A percentile compares a stretch with the other conserved stretches of the same genome.
These are phyloP conservation scores for Neofusicoccum umdonicola DNA, from an alignment of 2,329 filamentous ascomycete species.

Conservation along the genomic window DNA sequence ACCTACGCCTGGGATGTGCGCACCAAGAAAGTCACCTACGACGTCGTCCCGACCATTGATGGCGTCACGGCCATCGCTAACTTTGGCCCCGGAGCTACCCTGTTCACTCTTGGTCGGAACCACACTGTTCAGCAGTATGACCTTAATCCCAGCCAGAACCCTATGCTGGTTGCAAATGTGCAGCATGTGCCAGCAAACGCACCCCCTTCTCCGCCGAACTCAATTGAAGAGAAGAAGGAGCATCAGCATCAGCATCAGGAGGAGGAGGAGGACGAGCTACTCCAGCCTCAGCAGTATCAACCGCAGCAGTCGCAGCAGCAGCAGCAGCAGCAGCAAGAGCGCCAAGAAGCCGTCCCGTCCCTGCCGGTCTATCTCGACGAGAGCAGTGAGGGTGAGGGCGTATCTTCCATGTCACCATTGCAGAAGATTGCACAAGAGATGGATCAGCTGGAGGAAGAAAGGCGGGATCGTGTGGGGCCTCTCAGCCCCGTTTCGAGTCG, in stretches of 20 bases:
- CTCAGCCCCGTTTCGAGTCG: constrained; percentile 67
- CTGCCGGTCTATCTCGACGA: constrained; percentile 49
- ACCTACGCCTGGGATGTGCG: constrained; percentile 76
- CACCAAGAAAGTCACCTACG: constrained; percentile 94
- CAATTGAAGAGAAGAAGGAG: constrained; percentile 67
- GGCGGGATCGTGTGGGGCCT: constrained; percentile 62
- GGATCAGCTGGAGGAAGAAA: constrained; percentile 60
- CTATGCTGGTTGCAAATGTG: constrained; percentile 78
- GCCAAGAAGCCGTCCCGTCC: constrained; percentile 29
- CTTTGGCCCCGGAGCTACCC: constrained; percentile 83
- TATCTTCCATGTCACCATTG: constrained; percentile 60
- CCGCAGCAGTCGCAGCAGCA: constrained; percentile 27
- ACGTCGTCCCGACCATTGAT: constrained; percentile 80
- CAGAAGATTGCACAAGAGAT: constrained; percentile 73
- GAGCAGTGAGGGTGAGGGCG: constrained; percentile 64
- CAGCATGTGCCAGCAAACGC: constrained; percentile 79
- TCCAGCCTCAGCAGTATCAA: constrained; percentile 43
- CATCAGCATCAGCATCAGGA: constrained; percentile 29
- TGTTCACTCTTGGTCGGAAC: constrained; percentile 87
- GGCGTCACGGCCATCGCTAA: constrained; percentile 79
- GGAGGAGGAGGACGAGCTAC: constrained; percentile 23
- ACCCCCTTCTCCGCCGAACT: constrained; percentile 79
- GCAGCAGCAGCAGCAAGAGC: constrained; percentile 27
- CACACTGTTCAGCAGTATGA: constrained; percentile 95
- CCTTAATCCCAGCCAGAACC: constrained; percentile 67